Evolutionary conservation across 2,329 filamentous ascomycete genomes (phyloP), one percentile per base, ranked within the genome.

Genomic region (Hypoxylon sp.): DNA sequence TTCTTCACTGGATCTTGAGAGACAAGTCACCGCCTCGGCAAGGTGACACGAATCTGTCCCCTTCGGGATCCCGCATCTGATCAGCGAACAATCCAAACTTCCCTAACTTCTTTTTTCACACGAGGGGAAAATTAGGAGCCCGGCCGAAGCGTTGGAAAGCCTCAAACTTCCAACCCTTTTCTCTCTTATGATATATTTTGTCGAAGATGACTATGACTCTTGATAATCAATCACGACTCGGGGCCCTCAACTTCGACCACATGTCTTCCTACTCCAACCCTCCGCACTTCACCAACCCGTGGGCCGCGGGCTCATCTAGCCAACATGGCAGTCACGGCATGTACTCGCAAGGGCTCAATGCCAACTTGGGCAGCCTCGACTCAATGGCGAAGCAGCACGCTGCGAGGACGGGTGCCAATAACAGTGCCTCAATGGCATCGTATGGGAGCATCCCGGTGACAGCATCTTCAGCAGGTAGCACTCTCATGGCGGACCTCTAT

Each of bases 131-230:
- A 66, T 50, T 50, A 65, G 65, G 61, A 62, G 67, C 53, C 32
- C 42, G 51, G 32, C 56, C 56, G 24, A 71, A 63, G 71, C 69
- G 70, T 72, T 72, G 69, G 72, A 72, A 75, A 75, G 70, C 71
- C 54, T 74, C 68, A 72, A 70, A 58, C 65, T 73, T 72, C 71
- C 63, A 69, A 65, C 73, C 68, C 47, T 31, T 44, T 52, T 42
- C 57, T 71, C 66, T 57, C 69, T 57, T 69, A 68, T 65, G 48
- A 70, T 68, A 69, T 69, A 69, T 70, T 64, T 62, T 64, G 70
- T 77, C 73, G 83, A 89, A 81, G 81, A 97, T 97, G 94, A 96
- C 93, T 84, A 97, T 97, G 93, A 93, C 94, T 81, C 89, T 97
- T 85, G 93, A 97, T 84, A 92, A 94, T 81, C 93, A 95, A 83